Base-by-base conservation (phyloP, 192 early-diverging fungal genomes). In the Diversispora eburnea region DNA sequence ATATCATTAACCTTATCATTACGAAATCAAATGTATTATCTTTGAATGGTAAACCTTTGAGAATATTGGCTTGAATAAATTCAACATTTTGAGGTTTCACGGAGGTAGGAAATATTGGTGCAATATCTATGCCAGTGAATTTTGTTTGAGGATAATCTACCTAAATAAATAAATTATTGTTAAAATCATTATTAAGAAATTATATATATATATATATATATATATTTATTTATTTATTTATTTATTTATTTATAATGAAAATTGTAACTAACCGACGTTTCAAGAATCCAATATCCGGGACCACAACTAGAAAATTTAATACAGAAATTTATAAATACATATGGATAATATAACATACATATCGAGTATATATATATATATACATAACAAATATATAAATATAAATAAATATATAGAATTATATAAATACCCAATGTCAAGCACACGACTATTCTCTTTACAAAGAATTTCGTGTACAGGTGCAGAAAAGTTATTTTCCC, bases 11-110 rank as follows among this genome's bases (percentile, higher is more conserved):
- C 49, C 80, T 70, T 56, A 69, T 58, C 2, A 70, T 52, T 39
- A 81, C 57, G 49, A 76, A 81, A 51, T 81, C 80, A 71, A 81
- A 81, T 39, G 65, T 56, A 52, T 73, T 72, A 68, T 76, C 60
- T 25, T 78, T 67, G 33, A 56, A 81, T 12, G 55, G 65, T 19
- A 81, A 19, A 13, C 77, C 71, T 0, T 76, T 70, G 1, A 81
- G 47, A 0, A 74, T 22, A 49, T 81, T 78, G 4, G 22, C 60
- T 5, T 76, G n/a, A 5, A 51, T 13, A 72, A 81, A 81, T 55
- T 61, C 45, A 22, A 74, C 77, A 55, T 81, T 81, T 8, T 48
- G 49, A 3, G 80, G 80, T 61, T 75, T 67, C 10, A 75, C 77
- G 8, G 64, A 59, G 2, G 75, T 25, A 3, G 80, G 80, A 58